Conservation (phyloP, 2,329 filamentous ascomycete genomes). For the Neonectria neomacrospora region DNA sequence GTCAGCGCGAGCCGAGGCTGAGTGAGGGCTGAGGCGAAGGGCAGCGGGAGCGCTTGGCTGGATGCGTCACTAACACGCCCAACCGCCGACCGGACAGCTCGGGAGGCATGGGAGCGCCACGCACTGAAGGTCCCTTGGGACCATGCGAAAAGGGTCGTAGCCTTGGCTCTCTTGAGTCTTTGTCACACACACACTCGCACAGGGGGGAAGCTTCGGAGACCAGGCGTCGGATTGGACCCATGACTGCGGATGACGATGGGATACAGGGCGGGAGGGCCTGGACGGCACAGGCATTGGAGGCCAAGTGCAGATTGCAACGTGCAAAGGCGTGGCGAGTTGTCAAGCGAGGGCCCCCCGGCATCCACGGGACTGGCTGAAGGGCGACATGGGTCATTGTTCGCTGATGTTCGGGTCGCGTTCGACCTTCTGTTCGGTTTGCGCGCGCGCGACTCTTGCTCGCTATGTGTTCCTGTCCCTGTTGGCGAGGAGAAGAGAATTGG, state of each 20-base stretch:
- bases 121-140: neutral
- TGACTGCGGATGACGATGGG: conserved; percentile 19
- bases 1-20: conserved; percentile 2
- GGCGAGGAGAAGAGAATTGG: conserved; percentile 2
- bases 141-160: conserved; percentile 18
- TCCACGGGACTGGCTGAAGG: conserved; percentile 2
- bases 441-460: neutral
- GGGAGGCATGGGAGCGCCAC: conserved; percentile 34
- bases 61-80: conserved; percentile 1
- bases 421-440: neutral
- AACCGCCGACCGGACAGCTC: conserved; percentile 38
- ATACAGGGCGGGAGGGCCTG: neutral
- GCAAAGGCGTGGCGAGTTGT: conserved; percentile 10
- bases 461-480: neutral
- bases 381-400: neutral
- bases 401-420: conserved; percentile 1
- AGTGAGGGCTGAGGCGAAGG: neutral
- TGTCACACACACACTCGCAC: conserved; percentile 3
- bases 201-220: conserved; percentile 4
- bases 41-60: neutral
- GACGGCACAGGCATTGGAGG: conserved; percentile 15
- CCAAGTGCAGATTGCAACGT: conserved; percentile 9
- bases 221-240: conserved; percentile 23
- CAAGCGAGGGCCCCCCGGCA: conserved; percentile 4
- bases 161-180: conserved; percentile 9